A percentile compares a stretch with the other conserved stretches of the same genome.
These are phyloP conservation scores for Acrocalymma vagum DNA, from an alignment of 2,329 filamentous ascomycete species.

Conservation along the genomic window DNA sequence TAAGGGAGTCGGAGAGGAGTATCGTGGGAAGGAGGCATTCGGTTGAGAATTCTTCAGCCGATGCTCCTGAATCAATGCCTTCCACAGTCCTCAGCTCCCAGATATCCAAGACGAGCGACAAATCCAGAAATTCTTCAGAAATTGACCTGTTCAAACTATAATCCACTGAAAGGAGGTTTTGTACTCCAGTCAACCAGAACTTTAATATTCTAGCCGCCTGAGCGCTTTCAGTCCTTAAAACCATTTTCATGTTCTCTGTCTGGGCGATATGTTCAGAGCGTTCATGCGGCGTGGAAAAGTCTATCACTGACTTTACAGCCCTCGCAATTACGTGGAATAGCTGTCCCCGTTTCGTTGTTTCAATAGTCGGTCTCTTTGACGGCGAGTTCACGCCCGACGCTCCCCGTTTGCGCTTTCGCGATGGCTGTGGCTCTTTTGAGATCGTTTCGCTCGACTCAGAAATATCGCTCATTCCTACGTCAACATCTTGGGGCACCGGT, in stretches of 20 bases:
- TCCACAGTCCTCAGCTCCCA: constrained; percentile 45
- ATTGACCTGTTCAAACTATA: neutral
- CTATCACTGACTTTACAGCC: constrained; percentile 28
- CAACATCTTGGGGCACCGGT: constrained; percentile 6
- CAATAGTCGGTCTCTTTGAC: constrained; percentile 22
- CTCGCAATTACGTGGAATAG: constrained; percentile 34
- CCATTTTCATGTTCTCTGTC: constrained; percentile 46
- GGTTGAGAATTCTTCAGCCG: constrained; percentile 46
- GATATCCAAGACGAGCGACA: constrained; percentile 35
- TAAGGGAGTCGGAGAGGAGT: constrained; percentile 31
- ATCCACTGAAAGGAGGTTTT: constrained; percentile 18
- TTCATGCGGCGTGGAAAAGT: constrained; percentile 18
- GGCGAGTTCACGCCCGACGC: constrained; percentile 21
- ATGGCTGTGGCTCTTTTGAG: constrained; percentile 31
- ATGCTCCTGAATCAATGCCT: constrained; percentile 33
- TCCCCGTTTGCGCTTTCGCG: constrained; percentile 47
- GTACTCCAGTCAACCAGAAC: constrained; percentile 41
- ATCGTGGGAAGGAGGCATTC: constrained; percentile 46
- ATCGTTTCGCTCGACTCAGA: constrained; percentile 40
- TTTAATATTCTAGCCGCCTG: constrained; percentile 47
- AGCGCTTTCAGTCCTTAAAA: constrained; percentile 40
- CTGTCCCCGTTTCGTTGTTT: constrained; percentile 15
- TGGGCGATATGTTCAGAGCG: constrained; percentile 29
- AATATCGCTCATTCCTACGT: constrained; percentile 20
- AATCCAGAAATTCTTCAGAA: constrained; percentile 19